Conservation (phyloP, 352 stramenopile genomes). For the Phytophthora sansomeana region DNA sequence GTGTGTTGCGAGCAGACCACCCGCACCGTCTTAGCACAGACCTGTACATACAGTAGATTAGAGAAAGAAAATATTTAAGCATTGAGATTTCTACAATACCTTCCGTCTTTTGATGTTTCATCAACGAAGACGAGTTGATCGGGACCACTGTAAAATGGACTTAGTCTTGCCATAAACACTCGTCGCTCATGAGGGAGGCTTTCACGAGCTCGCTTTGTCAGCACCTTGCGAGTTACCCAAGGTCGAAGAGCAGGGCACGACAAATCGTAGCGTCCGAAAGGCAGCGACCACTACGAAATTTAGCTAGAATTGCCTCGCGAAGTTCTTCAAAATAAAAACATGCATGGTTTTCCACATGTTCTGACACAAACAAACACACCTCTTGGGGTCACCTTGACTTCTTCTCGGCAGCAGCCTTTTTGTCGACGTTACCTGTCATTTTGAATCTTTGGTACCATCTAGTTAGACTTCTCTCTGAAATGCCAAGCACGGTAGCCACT, state of each 20-base stretch:
- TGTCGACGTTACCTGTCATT: neutral
- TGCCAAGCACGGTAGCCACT: no score
- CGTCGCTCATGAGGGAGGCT: neutral
- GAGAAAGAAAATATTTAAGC: neutral
- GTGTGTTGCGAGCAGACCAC: slow-evolving; percentile 25
- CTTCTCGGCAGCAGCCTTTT: neutral
- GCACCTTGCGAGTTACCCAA: slow-evolving; percentile 23
- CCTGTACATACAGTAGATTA: neutral
- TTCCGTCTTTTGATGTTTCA: slow-evolving; percentile 11
- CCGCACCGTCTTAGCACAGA: slow-evolving; percentile 15
- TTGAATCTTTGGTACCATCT: no score
- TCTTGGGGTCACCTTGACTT: neutral
- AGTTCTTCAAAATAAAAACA: slow-evolving; percentile 43
- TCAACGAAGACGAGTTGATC: slow-evolving; percentile 13
- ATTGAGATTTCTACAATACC: neutral
- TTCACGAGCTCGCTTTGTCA: slow-evolving; percentile 24
- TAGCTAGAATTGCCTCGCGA: neutral
- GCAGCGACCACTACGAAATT: slow-evolving; percentile 6
- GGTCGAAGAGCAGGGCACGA: slow-evolving; percentile 21
- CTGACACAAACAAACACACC: slow-evolving; percentile 11
- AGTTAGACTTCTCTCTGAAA: no score
- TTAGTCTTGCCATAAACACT: no score
- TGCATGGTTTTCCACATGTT: slow-evolving; percentile 9
- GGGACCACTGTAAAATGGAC: slow-evolving; percentile 23
- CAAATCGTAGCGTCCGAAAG: slow-evolving; percentile 26